These are phyloP conservation scores for Alloteropsis semialata DNA, from an alignment of 176 grass and related monocot genomes.

Conservation along the genomic window DNA sequence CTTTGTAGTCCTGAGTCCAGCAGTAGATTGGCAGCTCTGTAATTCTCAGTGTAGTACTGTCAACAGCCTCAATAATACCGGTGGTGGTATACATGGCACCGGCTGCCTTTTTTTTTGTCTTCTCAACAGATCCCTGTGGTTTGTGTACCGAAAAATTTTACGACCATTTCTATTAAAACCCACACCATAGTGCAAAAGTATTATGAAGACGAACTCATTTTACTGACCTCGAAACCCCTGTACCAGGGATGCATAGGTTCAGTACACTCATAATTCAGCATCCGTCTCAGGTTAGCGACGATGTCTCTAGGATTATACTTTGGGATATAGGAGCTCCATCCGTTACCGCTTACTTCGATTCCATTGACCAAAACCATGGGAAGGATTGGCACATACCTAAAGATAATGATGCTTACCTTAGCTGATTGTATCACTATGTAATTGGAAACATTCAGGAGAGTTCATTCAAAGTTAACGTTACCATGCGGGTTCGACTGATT, in stretches of 20 bases:
- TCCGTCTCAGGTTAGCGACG: slow-evolving; percentile 52
- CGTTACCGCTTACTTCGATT: slow-evolving; percentile 69
- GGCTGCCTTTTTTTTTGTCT: slow-evolving; percentile 46
- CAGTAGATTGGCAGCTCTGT: slow-evolving; percentile 67
- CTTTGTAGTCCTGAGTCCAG: slow-evolving; percentile 73
- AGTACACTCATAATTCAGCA: slow-evolving; percentile 48
- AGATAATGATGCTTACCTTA: too few relatives aligned
- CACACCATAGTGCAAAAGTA: background rate
- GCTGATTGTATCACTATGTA: too few relatives aligned
- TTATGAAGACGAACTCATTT: background rate
- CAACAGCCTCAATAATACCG: slow-evolving; percentile 57
- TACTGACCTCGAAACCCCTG: slow-evolving; percentile 69
- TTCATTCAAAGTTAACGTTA: too few relatives aligned
- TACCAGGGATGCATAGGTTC: slow-evolving; percentile 78
- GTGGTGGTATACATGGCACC: slow-evolving; percentile 65
- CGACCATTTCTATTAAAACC: background rate
- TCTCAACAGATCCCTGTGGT: slow-evolving; percentile 57
- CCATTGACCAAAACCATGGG: slow-evolving; percentile 80
- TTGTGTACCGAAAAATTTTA: background rate
- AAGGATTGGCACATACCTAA: slow-evolving; percentile 69
- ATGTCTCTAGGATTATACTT: slow-evolving; percentile 80
- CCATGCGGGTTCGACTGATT: too few relatives aligned
- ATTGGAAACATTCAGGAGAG: too few relatives aligned
- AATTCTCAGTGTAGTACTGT: slow-evolving; percentile 49
- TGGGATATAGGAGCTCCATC: slow-evolving; percentile 70